A percentile compares a stretch with the other conserved stretches of the same genome.
phyloP scores from a whole-genome alignment of 768 basidiomycete species.

The Dentipellis sp. region DNA sequence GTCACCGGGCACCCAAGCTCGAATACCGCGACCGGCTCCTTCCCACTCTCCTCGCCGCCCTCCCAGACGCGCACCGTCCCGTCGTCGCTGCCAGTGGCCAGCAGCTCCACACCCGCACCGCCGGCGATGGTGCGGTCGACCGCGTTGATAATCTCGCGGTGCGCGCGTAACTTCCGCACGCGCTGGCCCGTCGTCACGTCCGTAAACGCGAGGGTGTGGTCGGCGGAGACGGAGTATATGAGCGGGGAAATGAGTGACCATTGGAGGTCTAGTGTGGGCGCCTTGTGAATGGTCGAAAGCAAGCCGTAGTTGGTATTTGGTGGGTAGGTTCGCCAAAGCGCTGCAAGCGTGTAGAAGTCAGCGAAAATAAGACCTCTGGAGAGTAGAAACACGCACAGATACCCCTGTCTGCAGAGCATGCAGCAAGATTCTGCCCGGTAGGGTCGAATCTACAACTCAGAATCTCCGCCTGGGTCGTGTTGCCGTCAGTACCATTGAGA shows the following conservation, averaged over 20 bases:
- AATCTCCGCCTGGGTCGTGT: constrained; percentile 60
- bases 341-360: constrained; percentile 26
- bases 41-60: constrained; percentile 64
- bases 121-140: constrained; percentile 81
- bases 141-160: constrained; percentile 84
- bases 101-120: constrained; percentile 75
- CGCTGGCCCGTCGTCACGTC: constrained; percentile 83
- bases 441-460: constrained; percentile 90
- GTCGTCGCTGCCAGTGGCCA: constrained; percentile 88
- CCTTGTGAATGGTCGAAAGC: constrained; percentile 76
- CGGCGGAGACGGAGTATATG: constrained; percentile 83
- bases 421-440: constrained; percentile 88
- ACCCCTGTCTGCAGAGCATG: constrained; percentile 81
- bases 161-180: constrained; percentile 73
- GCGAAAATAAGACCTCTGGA: constrained; percentile 2
- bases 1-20: constrained; percentile 89
- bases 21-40: constrained; percentile 70
- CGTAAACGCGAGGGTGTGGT: constrained; percentile 69
- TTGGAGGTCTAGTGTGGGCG: constrained; percentile 86
- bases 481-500: neutral
- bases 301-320: constrained; percentile 92
- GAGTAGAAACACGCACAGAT: constrained; percentile 57
- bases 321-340: constrained; percentile 85
- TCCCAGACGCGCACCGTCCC: constrained; percentile 91
- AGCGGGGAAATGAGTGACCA: constrained; percentile 72